These are phyloP conservation scores for Irpex lacteus DNA, from an alignment of 1,284 basidiomycete species.

Conservation along the genomic window DNA sequence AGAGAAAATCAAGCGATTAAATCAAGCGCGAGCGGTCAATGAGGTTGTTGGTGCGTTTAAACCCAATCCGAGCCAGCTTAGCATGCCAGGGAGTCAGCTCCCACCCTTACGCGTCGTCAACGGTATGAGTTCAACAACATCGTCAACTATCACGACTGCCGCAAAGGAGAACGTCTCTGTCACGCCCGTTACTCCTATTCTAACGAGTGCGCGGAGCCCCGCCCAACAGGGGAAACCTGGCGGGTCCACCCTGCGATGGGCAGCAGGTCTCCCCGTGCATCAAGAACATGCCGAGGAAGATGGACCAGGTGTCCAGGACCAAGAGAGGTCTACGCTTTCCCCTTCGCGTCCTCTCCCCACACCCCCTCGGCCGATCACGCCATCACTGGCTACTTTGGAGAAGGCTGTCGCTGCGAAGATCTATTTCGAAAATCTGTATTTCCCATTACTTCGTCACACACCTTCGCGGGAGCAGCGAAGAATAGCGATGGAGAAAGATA, in stretches of 20 bases:
- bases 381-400: conserved; percentile 88
- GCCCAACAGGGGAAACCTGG: conserved; percentile 47
- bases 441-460: conserved; percentile 82
- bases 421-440: conserved; percentile 97
- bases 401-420: conserved; percentile 91
- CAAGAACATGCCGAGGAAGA: conserved; percentile 63
- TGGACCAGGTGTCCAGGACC: conserved; percentile 26
- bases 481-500: conserved; percentile 84
- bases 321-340: conserved; percentile 23
- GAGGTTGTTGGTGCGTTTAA: conserved; percentile 72
- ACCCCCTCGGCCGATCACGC: conserved; percentile 59
- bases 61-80: conserved; percentile 46
- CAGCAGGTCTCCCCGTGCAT: conserved; percentile 56
- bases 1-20: conserved; percentile 68
- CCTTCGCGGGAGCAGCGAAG: conserved; percentile 83
- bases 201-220: conserved; percentile 14
- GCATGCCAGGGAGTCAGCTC: conserved; percentile 36
- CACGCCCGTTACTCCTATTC: conserved; percentile 11
- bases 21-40: conserved; percentile 81
- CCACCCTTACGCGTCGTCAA: conserved; percentile 80
- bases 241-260: conserved; percentile 60
- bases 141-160: conserved; percentile 66
- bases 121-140: conserved; percentile 66
- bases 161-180: conserved; percentile 62
- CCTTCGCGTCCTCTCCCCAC: conserved; percentile 35